Evolutionary conservation across 352 stramenopile species (phyloP), one percentile per base, ranked within the genome.

Genomic region (Globisporangium mamillatum): DNA sequence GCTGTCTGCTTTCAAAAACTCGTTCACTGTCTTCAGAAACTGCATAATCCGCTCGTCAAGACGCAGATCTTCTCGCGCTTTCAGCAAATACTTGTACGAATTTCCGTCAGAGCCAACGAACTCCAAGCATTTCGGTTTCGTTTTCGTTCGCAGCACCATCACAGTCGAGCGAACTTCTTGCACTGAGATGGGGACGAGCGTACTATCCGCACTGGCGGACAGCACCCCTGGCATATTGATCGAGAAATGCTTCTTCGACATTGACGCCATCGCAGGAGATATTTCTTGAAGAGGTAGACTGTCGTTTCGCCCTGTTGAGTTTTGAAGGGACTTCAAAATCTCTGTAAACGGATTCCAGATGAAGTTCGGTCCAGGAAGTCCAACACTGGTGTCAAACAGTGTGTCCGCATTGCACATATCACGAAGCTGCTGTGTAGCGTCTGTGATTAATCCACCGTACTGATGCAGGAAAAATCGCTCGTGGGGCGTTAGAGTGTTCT

Each of bases 21-120:
- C 76, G 66, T 97, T 97, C 22, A 86, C 80, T 36, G 84, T 82
- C 32, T 67, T 69, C 48, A 97, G 69, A 50, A 95, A 90, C 75
- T 97, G 91, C 91, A 97, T 97, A 58, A 97, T 84, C 5, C 91
- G 82, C 67, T 97, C 89, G 66, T 97, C 91, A 25, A 97, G 76
- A 22, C 88, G 88, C 34, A 97, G 72, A 67, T 97, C 91, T 73
- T 97, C 91, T 20, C 85, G 75, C 3, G 90, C 87, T 60, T 97
- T 97, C 1, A 97, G 74, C 55, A 97, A 67, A 58, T 96, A 97
- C 18, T 82, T 87, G 71, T 94, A 87, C 25, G 60, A 69, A 63
- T 77, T 66, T 1, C 91, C 91, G 63, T 97, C 78, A 1, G 82
- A 92, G 27, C 88, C 91, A 24, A 89, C 66, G 16, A 97, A 84